phyloP scores from a whole-genome alignment of 768 basidiomycete genomes.

The Pisolithus tinctorius region DNA sequence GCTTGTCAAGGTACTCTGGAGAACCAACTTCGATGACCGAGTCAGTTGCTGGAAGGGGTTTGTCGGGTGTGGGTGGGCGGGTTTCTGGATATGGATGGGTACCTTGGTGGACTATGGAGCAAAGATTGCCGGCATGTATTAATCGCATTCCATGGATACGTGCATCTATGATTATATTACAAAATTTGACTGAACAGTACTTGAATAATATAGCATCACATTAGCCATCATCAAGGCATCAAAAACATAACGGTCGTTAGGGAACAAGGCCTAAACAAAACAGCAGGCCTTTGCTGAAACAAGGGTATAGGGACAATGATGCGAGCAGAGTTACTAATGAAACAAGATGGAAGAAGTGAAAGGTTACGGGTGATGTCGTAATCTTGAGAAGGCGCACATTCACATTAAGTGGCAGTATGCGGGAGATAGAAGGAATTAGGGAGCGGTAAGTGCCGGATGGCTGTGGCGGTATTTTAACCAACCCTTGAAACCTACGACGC shows the following conservation, averaged over 20 bases:
- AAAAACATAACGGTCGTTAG: background rate
- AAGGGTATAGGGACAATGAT: no score
- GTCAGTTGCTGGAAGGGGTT: conserved; percentile 89
- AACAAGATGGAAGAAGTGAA: background rate
- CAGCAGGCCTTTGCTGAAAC: no score
- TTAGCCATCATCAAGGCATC: background rate
- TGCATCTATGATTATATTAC: background rate
- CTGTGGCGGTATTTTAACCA: conserved; percentile 53
- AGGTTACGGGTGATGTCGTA: background rate
- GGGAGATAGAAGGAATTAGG: background rate
- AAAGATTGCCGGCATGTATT: conserved; percentile 10
- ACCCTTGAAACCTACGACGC: conserved; percentile 74
- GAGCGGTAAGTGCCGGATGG: conserved; percentile 12
- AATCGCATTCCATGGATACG: background rate
- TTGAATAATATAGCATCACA: no score
- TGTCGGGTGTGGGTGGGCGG: conserved; percentile 79
- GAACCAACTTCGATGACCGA: conserved; percentile 70
- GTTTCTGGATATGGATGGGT: conserved; percentile 85
- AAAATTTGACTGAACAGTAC: background rate
- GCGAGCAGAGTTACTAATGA: background rate
- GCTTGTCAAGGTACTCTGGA: conserved; percentile 66
- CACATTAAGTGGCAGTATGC: background rate
- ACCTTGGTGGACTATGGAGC: conserved; percentile 59
- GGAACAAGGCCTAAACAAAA: background rate
- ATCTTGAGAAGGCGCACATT: background rate